Evolutionary conservation across 768 basidiomycete species (phyloP).

Genomic region (Dentipellis fragilis): DNA sequence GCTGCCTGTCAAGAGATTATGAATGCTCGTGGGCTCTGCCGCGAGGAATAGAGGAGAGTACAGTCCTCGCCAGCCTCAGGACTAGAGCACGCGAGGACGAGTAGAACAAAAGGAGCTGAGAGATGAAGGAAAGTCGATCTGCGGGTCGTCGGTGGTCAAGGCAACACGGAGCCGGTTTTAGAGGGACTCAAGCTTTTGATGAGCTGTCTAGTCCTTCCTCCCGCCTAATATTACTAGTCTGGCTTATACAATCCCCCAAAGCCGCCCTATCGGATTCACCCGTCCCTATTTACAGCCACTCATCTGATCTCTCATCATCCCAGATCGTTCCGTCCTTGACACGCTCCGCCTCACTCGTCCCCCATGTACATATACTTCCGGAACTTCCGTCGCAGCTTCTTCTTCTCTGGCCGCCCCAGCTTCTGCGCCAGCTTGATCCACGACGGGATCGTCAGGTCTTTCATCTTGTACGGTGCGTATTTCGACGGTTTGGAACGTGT

Average conservation of each 20-base stretch:
- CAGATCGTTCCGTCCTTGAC: constrained; percentile 21
- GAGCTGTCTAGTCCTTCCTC: neutral
- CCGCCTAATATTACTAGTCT: constrained; percentile 9
- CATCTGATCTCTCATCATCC: constrained; percentile 1
- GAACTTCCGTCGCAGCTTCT: constrained; percentile 54
- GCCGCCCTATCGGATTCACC: neutral
- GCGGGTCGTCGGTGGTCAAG: constrained; percentile 40
- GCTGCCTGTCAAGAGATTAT: constrained; percentile 10
- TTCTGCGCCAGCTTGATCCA: constrained; percentile 61
- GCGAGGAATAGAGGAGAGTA: constrained; percentile 14
- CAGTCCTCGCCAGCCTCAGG: constrained; percentile 5
- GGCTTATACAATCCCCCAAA: constrained; percentile 8
- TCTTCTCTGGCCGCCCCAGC: constrained; percentile 42
- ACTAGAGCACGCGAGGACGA: constrained; percentile 1
- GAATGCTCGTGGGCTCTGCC: neutral
- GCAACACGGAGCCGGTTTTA: constrained; percentile 25
- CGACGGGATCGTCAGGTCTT: constrained; percentile 67
- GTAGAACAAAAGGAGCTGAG: constrained; percentile 7
- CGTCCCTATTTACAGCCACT: neutral
- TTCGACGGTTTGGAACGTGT: constrained; percentile 31
- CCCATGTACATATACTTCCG: constrained; percentile 67
- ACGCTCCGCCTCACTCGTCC: constrained; percentile 30
- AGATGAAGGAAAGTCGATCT: constrained; percentile 10
- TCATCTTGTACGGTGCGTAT: constrained; percentile 63
- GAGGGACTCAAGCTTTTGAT: neutral